Base-by-base conservation (phyloP, 148 eudicot species). In the Vaccinium corymbosum region DNA sequence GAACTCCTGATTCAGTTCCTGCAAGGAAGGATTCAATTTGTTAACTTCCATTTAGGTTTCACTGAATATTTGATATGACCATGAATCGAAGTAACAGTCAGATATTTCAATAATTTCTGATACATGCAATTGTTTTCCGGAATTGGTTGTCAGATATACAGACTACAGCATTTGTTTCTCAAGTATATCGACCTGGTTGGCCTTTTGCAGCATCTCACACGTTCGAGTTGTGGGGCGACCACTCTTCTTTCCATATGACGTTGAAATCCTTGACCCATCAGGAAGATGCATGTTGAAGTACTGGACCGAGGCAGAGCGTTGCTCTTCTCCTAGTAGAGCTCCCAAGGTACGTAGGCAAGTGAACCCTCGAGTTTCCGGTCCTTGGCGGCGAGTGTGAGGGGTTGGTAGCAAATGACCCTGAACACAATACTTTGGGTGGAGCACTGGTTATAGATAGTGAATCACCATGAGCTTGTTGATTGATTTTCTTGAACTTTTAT, bases 221-320 rank as follows among this genome's bases (percentile, higher is more conserved):
- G 97, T 90, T 86, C 88, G 90, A 89, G 95, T 85, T 80, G 46
- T 83, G 70, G 97, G 97, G 11, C 89, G 90, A 7, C 83, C 91
- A 13, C 86, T 94, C 17, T 87, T 87, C 76, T 90, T 92, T 42
- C 90, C 88, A 62, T 93, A 92, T 61, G 88, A 86, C 64, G 83
- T 89, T 16, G 88, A 91, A 42, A 42, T 83, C n/a, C 77, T 86
- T 22, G 90, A 91, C 27, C 89, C 89, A 42, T 83, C 83, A 2
- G 93, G 92, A 86, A 90, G 50, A 79, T 92, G 92, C 88, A 27
- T 20, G 17, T 86, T 94, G 38, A 75, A 25, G 70, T 90, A 89
- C 92, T 76, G 87, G 64, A 90, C 92, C 0, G 62, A 83, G 49
- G 89, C 85, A 2, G 76, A 84, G 74, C 48, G 46, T 25, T 81